These are phyloP conservation scores for Plasmodium inui DNA, from an alignment of 169 alveolate genomes.

Conservation along the genomic window DNA sequence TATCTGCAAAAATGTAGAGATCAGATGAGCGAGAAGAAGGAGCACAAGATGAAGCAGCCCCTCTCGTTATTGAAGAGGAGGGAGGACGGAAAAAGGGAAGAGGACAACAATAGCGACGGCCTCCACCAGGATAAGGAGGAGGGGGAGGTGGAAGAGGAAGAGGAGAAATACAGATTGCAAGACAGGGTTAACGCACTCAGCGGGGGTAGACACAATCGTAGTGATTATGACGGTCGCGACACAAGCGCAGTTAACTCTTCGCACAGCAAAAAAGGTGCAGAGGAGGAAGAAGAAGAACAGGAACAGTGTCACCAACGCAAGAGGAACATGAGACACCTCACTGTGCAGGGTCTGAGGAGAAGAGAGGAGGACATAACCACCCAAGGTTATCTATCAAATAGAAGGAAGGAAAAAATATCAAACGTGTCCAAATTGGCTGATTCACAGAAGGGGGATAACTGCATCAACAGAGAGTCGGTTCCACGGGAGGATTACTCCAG, in stretches of 20 bases:
- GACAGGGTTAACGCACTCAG: background rate
- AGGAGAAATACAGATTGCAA: background rate
- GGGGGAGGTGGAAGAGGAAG: background rate
- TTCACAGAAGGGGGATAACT: background rate
- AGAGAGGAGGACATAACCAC: background rate
- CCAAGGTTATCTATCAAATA: background rate
- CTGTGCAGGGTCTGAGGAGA: background rate
- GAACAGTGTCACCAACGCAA: background rate
- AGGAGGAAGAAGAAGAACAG: background rate
- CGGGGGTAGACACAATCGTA: background rate
- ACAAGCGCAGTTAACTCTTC: background rate
- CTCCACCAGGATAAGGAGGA: background rate
- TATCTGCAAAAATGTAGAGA: background rate
- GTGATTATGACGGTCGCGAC: background rate
- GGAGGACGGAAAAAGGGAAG: background rate
- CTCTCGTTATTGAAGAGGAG: background rate
- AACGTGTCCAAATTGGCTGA: background rate
- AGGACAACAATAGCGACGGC: background rate
- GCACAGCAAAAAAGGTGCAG: background rate
- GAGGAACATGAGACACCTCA: background rate
- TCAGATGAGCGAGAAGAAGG: slow-evolving; percentile 17
- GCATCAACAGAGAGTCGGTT: background rate
- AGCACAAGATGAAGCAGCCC: background rate
- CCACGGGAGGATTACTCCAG: background rate
- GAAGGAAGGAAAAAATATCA: background rate